Percentiles rank a stretch among this genome's conserved stretches.
phyloP scores from a whole-genome alignment of 805 yeast species.

The Kazachstania kunashirensis region DNA sequence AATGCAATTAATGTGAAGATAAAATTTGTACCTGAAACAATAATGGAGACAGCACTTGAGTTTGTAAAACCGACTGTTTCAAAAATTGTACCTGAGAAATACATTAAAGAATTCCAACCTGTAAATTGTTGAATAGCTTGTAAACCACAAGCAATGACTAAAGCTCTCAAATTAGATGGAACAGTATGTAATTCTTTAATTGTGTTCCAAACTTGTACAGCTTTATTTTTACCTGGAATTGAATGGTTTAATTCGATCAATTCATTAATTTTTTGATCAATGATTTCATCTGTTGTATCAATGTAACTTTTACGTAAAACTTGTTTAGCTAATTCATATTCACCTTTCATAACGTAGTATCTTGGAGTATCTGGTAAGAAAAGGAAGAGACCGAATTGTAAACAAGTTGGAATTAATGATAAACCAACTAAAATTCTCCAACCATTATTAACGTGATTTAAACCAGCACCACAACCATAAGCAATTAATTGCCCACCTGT shows the following conservation, averaged over 20 bases:
- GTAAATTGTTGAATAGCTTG: conserved; percentile 96
- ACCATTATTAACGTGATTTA: conserved; percentile 63
- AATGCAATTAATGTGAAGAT: conserved; percentile 80
- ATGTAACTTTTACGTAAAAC: conserved; percentile 58
- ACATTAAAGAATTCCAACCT: conserved; percentile 94
- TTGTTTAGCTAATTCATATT: conserved; percentile 50
- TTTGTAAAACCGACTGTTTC: conserved; percentile 81
- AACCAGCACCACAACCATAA: conserved; percentile 87
- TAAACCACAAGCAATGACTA: conserved; percentile 81
- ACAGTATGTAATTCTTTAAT: conserved; percentile 52
- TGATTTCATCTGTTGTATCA: conserved; percentile 52
- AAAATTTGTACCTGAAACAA: conserved; percentile 91
- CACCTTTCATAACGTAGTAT: conserved; percentile 65
- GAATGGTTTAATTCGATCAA: conserved; percentile 39
- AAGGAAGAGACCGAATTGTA: conserved; percentile 66
- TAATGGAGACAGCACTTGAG: conserved; percentile 89
- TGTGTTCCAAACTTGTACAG: conserved; percentile 48
- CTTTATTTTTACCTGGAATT: conserved; percentile 39
- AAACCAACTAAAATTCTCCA: conserved; percentile 92
- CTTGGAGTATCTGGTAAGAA: conserved; percentile 96
- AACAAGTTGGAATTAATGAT: conserved; percentile 75
- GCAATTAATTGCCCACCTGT: conserved; percentile 95
- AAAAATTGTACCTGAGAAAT: conserved; percentile 87
- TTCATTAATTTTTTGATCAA: conserved; percentile 61
- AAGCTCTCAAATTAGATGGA: conserved; percentile 80